A percentile compares a stretch with the other conserved stretches of the same genome.
Evolutionary conservation across 176 grass and related monocot genomes (phyloP).

Genomic region (Paspalum notatum): DNA sequence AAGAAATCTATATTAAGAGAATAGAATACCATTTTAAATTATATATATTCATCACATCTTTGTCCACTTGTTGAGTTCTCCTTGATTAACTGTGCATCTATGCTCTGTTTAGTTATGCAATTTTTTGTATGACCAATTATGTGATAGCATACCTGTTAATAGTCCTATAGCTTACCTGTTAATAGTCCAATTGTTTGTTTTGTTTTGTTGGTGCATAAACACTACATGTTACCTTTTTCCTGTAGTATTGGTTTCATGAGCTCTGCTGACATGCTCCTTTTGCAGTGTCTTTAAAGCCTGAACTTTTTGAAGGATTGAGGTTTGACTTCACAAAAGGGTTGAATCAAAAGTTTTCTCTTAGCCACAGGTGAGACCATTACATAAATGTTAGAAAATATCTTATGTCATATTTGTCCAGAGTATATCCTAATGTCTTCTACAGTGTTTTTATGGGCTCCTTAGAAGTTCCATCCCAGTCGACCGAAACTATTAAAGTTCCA

Average conservation of each 20-base stretch:
- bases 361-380: slow-evolving; percentile 66
- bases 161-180: background rate
- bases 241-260: slow-evolving; percentile 34
- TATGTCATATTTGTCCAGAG: slow-evolving; percentile 6
- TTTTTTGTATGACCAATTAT: background rate
- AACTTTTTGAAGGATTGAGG: slow-evolving; percentile 91
- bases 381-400: background rate
- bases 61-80: background rate
- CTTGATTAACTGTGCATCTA: background rate
- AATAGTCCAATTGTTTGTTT: background rate
- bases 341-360: slow-evolving; percentile 90
- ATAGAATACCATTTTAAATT: background rate
- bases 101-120: background rate
- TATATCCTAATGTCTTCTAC: slow-evolving; percentile 42
- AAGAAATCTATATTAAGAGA: background rate
- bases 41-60: background rate
- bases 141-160: background rate
- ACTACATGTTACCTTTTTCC: background rate
- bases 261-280: slow-evolving; percentile 43
- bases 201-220: slow-evolving; percentile 4
- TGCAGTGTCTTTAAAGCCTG: slow-evolving; percentile 96
- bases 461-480: slow-evolving; percentile 80
- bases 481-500: slow-evolving; percentile 88
- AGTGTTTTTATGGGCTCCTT: slow-evolving; percentile 93
- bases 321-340: slow-evolving; percentile 95